phyloP scores from a whole-genome alignment of 192 early-diverging fungal genomes.

The Coemansia sp. region DNA sequence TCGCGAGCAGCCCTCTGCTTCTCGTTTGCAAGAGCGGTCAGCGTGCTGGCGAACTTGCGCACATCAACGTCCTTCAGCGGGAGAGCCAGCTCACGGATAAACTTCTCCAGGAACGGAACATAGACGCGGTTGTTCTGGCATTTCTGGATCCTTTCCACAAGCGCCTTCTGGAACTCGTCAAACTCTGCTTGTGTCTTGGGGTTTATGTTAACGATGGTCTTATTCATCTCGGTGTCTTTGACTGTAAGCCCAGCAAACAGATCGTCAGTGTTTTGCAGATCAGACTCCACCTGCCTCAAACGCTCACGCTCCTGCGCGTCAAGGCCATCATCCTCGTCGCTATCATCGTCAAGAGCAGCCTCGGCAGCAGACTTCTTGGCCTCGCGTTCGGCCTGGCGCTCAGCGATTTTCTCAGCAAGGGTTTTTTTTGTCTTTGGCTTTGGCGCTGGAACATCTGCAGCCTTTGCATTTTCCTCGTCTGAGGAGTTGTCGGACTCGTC shows the following conservation, averaged over 20 bases:
- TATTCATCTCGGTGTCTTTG: slow-evolving; percentile 36
- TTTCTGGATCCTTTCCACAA: slow-evolving; percentile 62
- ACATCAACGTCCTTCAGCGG: slow-evolving; percentile 67
- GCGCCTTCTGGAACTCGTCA: slow-evolving; percentile 60
- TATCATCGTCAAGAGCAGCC: slow-evolving; percentile 28
- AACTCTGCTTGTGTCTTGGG: slow-evolving; percentile 71
- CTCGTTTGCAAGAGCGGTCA: slow-evolving; percentile 72
- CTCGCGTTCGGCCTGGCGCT: slow-evolving; percentile 53
- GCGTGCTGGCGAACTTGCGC: slow-evolving; percentile 59
- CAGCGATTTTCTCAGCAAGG: slow-evolving; percentile 63
- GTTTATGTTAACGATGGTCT: slow-evolving; percentile 48
- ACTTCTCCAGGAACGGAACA: slow-evolving; percentile 60
- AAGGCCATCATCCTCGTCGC: slow-evolving; percentile 54
- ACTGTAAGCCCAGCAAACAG: slow-evolving; percentile 66
- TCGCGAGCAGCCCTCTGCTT: slow-evolving; percentile 68
- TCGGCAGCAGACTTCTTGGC: slow-evolving; percentile 53
- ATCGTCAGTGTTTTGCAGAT: slow-evolving; percentile 62
- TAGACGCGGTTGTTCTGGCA: slow-evolving; percentile 51
- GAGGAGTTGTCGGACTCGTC: slow-evolving; percentile 61
- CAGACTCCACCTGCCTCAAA: slow-evolving; percentile 62
- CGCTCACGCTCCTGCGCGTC: slow-evolving; percentile 53
- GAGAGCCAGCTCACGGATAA: slow-evolving; percentile 63
- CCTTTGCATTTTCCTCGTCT: slow-evolving; percentile 40
- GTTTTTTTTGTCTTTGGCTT: slow-evolving; percentile 56
- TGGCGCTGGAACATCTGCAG: slow-evolving; percentile 22